Base-by-base conservation (phyloP, 352 stramenopile species). In the Aphanomyces cochlioides region DNA sequence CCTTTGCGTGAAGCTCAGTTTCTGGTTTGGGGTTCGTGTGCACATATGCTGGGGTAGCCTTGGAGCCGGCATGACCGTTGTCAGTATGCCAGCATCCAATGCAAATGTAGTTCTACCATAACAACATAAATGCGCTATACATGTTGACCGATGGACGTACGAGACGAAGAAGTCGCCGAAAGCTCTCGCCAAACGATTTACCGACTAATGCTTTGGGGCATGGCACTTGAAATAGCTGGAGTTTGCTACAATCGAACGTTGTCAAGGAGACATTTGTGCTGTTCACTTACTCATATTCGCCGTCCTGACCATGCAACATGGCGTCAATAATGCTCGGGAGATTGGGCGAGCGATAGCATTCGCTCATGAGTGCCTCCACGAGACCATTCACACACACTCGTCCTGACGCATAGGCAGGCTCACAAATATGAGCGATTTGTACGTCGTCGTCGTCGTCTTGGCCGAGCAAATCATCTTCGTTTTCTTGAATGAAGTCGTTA, bases 311-410 rank as follows among this genome's bases (percentile, higher is more conserved):
- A 69, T 87, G 85, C 54, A 91, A 77, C 36, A 93, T 74, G 3
- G 88, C 38, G 43, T 88, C 77, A 5, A 93, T 61, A 38, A 91
- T 87, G 68, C 83, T 79, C 1, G 77, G 84, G 78, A 91, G 85
- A 78, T 81, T 90, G 17, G 82, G 81, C 38, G 90, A 91, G 37
- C 82, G 79, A 38, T 93, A 93, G 59, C 83, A 89, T 66, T 93
- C 85, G 56, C 83, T 93, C 75, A 93, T 78, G 4, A 93, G 79
- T 39, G 77, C 80, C 36, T 93, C 82, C 21, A 93, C 60, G 65
- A 90, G 85, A 21, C 78, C 86, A 67, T 87, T 84, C 78, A 90
- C 81, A 65, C 85, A 91, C 48, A 93, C 83, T 8, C 83, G 81
- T 8, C 85, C 80, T 3, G 85, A 89, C 10, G 79, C 79, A 40